Conservation (phyloP, 208 protist species). For the Trypanosoma congolense region DNA sequence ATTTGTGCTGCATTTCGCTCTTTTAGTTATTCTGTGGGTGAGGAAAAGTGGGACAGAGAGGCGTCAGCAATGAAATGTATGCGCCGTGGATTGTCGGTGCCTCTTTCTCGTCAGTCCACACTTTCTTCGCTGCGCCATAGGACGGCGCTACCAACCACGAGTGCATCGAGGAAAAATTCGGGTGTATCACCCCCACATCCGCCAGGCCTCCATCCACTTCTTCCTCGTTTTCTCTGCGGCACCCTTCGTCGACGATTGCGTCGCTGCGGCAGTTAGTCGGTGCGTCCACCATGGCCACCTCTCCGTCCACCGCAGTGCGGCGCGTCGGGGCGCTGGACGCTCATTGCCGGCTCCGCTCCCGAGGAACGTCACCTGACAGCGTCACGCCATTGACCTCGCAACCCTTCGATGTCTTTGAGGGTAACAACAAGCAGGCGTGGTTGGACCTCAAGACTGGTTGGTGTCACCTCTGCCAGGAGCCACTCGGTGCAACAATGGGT, state of each 20-base stretch:
- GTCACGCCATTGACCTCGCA: slow-evolving; percentile 16
- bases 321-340: slow-evolving; percentile 24
- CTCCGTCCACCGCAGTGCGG: not conserved
- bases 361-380: slow-evolving; percentile 39
- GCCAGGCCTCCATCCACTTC: not conserved
- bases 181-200: too few relatives aligned
- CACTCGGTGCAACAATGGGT: slow-evolving; percentile 46
- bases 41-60: not conserved
- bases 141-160: too few relatives aligned
- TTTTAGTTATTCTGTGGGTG: too few relatives aligned
- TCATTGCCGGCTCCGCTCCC: slow-evolving; percentile 25
- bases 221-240: not conserved
- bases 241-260: not conserved
- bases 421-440: slow-evolving; percentile 79
- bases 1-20: too few relatives aligned
- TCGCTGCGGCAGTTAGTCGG: slow-evolving; percentile 19
- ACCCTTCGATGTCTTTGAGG: slow-evolving; percentile 53
- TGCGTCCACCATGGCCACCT: slow-evolving; percentile 9
- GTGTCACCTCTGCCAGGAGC: slow-evolving; percentile 84
- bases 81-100: slow-evolving; percentile 6
- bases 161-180: too few relatives aligned
- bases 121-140: too few relatives aligned
- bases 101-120: too few relatives aligned
- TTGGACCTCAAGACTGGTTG: slow-evolving; percentile 52
- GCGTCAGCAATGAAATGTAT: not conserved